Evolutionary conservation across 2,329 filamentous ascomycete genomes (phyloP), one percentile per base, ranked within the genome.

Genomic region (Aspergillus thermomutatus): DNA sequence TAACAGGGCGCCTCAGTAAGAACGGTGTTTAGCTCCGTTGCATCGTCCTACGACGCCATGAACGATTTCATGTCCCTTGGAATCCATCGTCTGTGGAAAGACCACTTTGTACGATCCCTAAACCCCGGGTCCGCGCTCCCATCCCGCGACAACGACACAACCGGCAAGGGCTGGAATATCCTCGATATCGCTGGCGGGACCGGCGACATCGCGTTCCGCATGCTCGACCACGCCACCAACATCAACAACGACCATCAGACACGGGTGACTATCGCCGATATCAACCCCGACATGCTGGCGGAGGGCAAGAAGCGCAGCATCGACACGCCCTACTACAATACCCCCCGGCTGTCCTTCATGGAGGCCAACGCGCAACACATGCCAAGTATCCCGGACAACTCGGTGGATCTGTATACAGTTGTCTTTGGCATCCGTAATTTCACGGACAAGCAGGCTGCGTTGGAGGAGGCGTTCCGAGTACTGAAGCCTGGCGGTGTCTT

Each of bases 61-160:
- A 99, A 99, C 79, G 94, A 99, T 75, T 83, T 97, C 65, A 99
- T 99, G 94, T 97, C 94, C 7, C 85, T 99, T 49, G 94, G 94
- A 54, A 92, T 96, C 77, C 94, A 99, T 75, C 89, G 94, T 46
- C 80, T 99, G 40, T 99, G 94, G 94, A 99, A 90, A 80, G 93
- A 97, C 77, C 87, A 96, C 77, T 99, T 97, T 75, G 93, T 99
- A 48, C 87, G 90, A 64, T 88, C 87, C 34, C 84, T 99, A 31
- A 94, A 97, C 73, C 93, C 94, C 0, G 92, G 92, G 62, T 83
- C 78, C 1, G 64, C 80, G 67, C 54, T 79, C 73, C 64, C 71
- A 48, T 68, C 72, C 10, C 69, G 66, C 37, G 63, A 68, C 6
- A 59, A 58, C 50, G 66, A 69, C 54, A 58, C 64, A 31, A 59